Conservation (phyloP, 202 grass and related monocot species). For the Bolboschoenoplectus hybrid region DNA sequence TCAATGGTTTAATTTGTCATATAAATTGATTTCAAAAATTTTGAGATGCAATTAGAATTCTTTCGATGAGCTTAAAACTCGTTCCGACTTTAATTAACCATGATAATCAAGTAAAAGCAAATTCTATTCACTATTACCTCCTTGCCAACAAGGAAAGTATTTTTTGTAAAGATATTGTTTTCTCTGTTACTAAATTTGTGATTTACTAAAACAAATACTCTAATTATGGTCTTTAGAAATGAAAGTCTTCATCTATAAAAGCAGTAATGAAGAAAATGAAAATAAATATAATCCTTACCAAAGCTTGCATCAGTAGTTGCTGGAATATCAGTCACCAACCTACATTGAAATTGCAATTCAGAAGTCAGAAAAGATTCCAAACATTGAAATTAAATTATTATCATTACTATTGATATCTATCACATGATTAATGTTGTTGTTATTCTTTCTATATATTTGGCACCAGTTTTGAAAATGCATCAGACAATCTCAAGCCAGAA, state of each 20-base stretch:
- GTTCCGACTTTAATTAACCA: background rate
- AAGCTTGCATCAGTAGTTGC: slow-evolving; percentile 63
- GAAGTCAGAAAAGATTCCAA: background rate
- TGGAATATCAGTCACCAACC: slow-evolving; percentile 97
- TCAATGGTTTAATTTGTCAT: background rate
- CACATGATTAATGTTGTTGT: background rate
- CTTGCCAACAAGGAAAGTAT: background rate
- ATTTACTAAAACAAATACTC: background rate
- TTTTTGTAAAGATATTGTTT: background rate
- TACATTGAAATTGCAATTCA: slow-evolving; percentile 34
- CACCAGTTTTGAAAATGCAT: background rate
- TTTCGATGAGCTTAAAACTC: background rate
- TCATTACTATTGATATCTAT: background rate
- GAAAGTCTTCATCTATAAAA: slow-evolving; percentile 5
- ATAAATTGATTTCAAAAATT: background rate
- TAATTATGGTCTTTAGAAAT: background rate
- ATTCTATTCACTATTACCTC: too few relatives aligned
- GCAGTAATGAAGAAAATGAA: background rate
- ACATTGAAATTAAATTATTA: background rate
- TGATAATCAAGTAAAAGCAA: background rate
- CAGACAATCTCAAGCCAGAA: background rate
- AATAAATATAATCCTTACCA: slow-evolving; percentile 46
- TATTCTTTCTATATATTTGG: background rate
- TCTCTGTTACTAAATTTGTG: background rate
- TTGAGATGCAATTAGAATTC: background rate